phyloP scores from a whole-genome alignment of 192 early-diverging fungal genomes.

The Borealophlyctis nickersoniae region DNA sequence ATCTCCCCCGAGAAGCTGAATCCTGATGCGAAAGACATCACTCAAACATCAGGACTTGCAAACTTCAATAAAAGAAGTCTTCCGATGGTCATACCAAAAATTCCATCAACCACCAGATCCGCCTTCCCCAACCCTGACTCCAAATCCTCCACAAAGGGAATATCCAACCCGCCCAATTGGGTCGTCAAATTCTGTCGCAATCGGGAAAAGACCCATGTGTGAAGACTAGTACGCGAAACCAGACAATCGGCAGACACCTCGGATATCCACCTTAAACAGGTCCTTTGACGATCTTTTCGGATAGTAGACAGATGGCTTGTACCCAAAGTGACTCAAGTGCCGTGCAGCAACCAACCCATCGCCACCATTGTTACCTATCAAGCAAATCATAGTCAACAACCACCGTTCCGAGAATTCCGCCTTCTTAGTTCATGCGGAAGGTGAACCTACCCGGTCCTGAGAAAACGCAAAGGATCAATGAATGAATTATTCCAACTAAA shows the following conservation, averaged over 20 bases:
- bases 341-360: constrained; percentile 94
- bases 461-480: background rate
- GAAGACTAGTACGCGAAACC: background rate
- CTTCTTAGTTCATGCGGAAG: no score
- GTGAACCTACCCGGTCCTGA: constrained; percentile 4
- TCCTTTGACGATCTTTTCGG: constrained; percentile 74
- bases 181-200: constrained; percentile 51
- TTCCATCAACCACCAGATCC: constrained; percentile 79
- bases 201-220: background rate
- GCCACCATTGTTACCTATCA: constrained; percentile 94
- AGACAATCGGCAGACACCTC: background rate
- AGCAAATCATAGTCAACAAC: no score
- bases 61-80: no score
- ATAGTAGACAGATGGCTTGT: constrained; percentile 72
- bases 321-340: constrained; percentile 89
- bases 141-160: constrained; percentile 55
- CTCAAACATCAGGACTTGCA: no score
- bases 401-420: no score
- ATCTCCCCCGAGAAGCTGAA: constrained; percentile 84
- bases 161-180: constrained; percentile 69
- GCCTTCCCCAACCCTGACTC: constrained; percentile 36
- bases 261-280: constrained; percentile 49
- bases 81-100: constrained; percentile 72
- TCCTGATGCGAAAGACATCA: no score
- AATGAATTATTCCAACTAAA: constrained; percentile 9